phyloP scores from a whole-genome alignment of 352 stramenopile genomes.

The Phytophthora tentaculata region DNA sequence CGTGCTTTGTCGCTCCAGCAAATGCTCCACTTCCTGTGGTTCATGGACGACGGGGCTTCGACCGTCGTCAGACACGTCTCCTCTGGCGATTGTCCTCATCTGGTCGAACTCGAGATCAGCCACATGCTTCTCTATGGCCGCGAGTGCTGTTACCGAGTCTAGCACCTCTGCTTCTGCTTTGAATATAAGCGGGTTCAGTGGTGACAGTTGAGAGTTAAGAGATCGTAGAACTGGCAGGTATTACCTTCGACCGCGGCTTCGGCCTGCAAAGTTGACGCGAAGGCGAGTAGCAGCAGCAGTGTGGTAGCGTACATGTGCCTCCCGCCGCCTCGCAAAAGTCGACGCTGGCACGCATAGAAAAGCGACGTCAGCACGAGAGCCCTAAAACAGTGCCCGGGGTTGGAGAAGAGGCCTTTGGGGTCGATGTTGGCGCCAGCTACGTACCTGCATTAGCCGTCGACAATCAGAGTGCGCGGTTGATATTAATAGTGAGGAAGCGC shows the following conservation, averaged over 20 bases:
- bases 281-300: slow-evolving; percentile 35
- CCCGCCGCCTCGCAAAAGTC: slow-evolving; percentile 34
- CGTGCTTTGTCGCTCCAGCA: slow-evolving; percentile 8
- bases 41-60: slow-evolving; percentile 12
- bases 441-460: slow-evolving; percentile 34
- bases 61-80: slow-evolving; percentile 19
- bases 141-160: slow-evolving; percentile 23
- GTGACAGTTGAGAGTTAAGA: background rate
- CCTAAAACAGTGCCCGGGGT: no score
- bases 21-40: slow-evolving; percentile 3
- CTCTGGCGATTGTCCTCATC: slow-evolving; percentile 25
- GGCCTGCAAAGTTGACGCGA: slow-evolving; percentile 18
- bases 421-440: background rate
- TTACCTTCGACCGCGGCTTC: slow-evolving; percentile 18
- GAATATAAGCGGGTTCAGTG: slow-evolving; percentile 13
- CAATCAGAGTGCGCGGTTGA: slow-evolving; percentile 20
- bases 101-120: slow-evolving; percentile 34
- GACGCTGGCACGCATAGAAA: slow-evolving; percentile 23
- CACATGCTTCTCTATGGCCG: slow-evolving; percentile 22
- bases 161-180: slow-evolving; percentile 25
- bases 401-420: background rate
- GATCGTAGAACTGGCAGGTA: background rate
- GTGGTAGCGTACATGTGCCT: slow-evolving; percentile 22
- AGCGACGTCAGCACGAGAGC: slow-evolving; percentile 9
- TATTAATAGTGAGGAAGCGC: slow-evolving; percentile 23